Evolutionary conservation across 495 filamentous ascomycete species (phyloP).

Genomic region (Terfezia claveryi): DNA sequence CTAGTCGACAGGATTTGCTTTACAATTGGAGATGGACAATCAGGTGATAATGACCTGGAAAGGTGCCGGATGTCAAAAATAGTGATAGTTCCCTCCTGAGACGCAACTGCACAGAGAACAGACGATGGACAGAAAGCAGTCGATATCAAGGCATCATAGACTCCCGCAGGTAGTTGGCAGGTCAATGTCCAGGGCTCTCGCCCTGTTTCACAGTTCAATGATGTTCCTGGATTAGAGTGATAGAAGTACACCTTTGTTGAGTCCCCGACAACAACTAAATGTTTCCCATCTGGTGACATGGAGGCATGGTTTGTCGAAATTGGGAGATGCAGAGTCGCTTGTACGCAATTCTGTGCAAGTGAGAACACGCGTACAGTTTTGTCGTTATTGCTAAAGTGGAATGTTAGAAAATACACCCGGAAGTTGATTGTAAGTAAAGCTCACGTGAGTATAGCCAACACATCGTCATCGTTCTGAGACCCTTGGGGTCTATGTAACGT

Average conservation of each 20-base stretch:
- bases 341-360: conserved; percentile 35
- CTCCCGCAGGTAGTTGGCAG: conserved; percentile 17
- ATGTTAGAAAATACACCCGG: no score
- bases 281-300: conserved; percentile 65
- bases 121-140: conserved; percentile 51
- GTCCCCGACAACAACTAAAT: conserved; percentile 71
- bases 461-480: conserved; percentile 29
- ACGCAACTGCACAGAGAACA: conserved; percentile 44
- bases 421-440: neutral
- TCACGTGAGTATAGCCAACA: conserved; percentile 43
- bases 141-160: conserved; percentile 33
- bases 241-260: conserved; percentile 67
- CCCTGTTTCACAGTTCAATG: conserved; percentile 22
- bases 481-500: conserved; percentile 36
- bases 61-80: conserved; percentile 36
- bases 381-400: conserved; percentile 52
- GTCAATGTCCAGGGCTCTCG: conserved; percentile 17
- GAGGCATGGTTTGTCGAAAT: conserved; percentile 78
- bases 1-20: conserved; percentile 35
- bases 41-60: conserved; percentile 21
- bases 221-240: conserved; percentile 22
- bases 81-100: conserved; percentile 48
- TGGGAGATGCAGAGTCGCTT: conserved; percentile 47
- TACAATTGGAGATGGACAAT: conserved; percentile 16
- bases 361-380: conserved; percentile 60